Evolutionary conservation across 225 moss, liverwort and hornwort genomes (phyloP).

Genomic region (Pseudisothecium myosuroides): DNA sequence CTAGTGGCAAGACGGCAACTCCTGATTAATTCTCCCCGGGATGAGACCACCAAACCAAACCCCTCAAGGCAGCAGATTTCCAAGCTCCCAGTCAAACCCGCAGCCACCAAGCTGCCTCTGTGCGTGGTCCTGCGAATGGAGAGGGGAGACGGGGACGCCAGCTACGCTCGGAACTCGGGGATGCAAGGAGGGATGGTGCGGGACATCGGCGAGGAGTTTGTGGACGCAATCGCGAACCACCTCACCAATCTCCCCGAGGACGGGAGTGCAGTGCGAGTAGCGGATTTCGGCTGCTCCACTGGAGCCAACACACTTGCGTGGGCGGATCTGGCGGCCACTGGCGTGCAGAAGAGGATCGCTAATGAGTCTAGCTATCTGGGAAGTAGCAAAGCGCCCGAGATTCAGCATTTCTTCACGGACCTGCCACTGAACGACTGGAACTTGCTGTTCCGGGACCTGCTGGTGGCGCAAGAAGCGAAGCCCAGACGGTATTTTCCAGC

Average conservation of each 20-base stretch:
- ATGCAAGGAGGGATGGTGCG: neutral
- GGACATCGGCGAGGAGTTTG: neutral
- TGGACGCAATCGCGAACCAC: neutral
- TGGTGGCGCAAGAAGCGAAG: neutral
- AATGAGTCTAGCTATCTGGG: neutral
- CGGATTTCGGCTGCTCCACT: constrained; percentile 20
- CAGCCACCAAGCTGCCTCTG: neutral
- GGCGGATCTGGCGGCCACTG: neutral
- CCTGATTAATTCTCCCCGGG: neutral
- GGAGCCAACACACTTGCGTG: constrained; percentile 4
- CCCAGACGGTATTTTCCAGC: constrained; percentile 1
- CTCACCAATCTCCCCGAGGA: neutral
- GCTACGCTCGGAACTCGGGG: constrained; percentile 1
- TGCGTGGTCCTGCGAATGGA: neutral
- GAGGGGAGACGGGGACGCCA: neutral
- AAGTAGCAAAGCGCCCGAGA: neutral
- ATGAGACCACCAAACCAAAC: neutral
- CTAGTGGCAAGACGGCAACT: neutral
- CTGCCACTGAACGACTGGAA: constrained; percentile 44
- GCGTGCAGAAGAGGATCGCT: neutral
- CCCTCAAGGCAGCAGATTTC: neutral
- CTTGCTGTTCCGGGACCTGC: constrained; percentile 11
- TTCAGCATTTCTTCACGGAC: constrained; percentile 45
- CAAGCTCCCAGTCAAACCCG: neutral
- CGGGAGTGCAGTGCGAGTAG: neutral